These are phyloP conservation scores for Flueggea neowawraea DNA, from an alignment of 441 rosid genomes.

Conservation along the genomic window DNA sequence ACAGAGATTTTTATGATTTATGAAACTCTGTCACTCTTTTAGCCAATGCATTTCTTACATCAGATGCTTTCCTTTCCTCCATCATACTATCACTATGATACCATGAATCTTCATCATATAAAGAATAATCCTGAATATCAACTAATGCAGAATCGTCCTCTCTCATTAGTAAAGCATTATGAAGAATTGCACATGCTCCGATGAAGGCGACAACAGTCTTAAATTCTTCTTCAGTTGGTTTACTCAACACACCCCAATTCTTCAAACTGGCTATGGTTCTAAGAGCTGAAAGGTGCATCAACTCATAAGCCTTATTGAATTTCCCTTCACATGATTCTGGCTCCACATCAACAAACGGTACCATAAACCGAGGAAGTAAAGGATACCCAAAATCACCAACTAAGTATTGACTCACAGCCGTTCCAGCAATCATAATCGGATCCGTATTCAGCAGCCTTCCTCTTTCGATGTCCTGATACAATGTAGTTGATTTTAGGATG, in stretches of 20 bases:
- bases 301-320: conserved; percentile 36
- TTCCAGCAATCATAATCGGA: conserved; percentile 26
- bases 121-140: conserved; percentile 28
- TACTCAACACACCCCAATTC: conserved; percentile 54
- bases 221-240: conserved; percentile 46
- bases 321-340: conserved; percentile 36
- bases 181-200: conserved; percentile 65
- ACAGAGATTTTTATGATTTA: neutral
- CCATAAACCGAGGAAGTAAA: conserved; percentile 69
- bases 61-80: conserved; percentile 29
- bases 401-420: conserved; percentile 39
- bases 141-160: conserved; percentile 55
- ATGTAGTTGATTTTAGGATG: conserved; percentile 43
- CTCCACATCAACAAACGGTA: conserved; percentile 37
- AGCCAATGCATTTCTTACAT: conserved; percentile 39
- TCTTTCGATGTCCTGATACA: conserved; percentile 44
- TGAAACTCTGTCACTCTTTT: conserved; percentile 22
- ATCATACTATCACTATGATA: conserved; percentile 17
- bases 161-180: conserved; percentile 56
- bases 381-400: conserved; percentile 55
- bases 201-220: conserved; percentile 52
- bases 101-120: conserved; percentile 18
- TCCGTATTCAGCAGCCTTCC: conserved; percentile 32
- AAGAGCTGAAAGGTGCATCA: conserved; percentile 29
- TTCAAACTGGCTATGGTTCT: conserved; percentile 46